Base-by-base conservation (phyloP, 306 rosid genomes). In the Quercus rubra region DNA sequence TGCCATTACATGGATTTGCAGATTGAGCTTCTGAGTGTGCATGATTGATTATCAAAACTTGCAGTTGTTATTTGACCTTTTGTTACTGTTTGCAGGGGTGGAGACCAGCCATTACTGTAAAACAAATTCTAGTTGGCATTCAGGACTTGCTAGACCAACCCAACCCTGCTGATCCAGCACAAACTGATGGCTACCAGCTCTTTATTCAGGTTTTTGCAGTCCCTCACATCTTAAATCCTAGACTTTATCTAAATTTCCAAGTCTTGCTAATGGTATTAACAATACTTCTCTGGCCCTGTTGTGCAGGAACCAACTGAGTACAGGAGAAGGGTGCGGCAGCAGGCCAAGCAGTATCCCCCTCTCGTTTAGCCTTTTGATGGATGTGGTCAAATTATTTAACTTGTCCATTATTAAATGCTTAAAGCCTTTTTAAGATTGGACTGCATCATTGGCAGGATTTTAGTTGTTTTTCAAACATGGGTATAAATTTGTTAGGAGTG, bases 101-200 rank as follows among this genome's bases (percentile, higher is more conserved):
- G 79, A 80, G 66, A 55, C 83, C 83, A 11, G 74, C 79, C 30
- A 74, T 80, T 31, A 74, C 79, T 21, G 67, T 80, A 33, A 74
- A 35, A 69, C 79, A 80, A 69, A 80, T 80, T 64, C 79, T 80
- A 18, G 19, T 80, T 71, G 83, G 83, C 9, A 67, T 80, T 57
- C 83, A 74, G 67, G 71, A 74, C 57, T 57, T 80, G 75, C 75
- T 80, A 12, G 75, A 67, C 70, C 58, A 67, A 41, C 79, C 83
- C 52, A 80, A 80, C 66, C 70, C 71, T 25, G 71, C 62, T 23
- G 74, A 74, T 74, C 76, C 83, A 18, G 83, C 79, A 41, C 58
- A 67, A 46, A 4, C 28, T 14, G 79, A 56, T 17, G 38, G 75
- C 19, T 74, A 74, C 15, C 62, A 15, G n/a, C 55, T 80, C 59